Conservation (phyloP, 2,329 filamentous ascomycete species). For the Fusarium veterinarium region DNA sequence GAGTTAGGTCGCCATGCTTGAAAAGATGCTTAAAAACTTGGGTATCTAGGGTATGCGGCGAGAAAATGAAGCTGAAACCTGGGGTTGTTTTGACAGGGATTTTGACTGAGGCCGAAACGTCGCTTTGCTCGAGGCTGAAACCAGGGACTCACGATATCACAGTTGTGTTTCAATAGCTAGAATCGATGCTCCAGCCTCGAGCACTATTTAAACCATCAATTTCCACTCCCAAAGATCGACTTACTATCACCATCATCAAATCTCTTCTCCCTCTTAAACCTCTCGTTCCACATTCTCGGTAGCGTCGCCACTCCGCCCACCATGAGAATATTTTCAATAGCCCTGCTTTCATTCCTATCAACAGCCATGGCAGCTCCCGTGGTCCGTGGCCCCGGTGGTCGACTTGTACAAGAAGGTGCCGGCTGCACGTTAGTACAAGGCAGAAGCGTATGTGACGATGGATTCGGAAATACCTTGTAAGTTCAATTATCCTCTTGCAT, state of each 20-base stretch:
- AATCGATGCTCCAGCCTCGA: fast-evolving
- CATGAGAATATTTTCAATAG: neutral
- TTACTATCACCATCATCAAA: neutral
- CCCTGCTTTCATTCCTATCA: neutral
- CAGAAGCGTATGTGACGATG: slow-evolving; percentile 17
- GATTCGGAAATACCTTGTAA: slow-evolving; percentile 24
- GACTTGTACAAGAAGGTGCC: slow-evolving; percentile 3
- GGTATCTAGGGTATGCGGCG: neutral
- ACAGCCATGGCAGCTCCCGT: neutral
- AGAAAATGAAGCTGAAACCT: neutral
- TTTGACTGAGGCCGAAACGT: neutral
- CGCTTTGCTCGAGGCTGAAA: neutral
- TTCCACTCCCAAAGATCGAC: fast-evolving
- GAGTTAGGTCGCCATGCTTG: fast-evolving
- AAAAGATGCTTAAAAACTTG: fast-evolving
- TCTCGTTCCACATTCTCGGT: fast-evolving
- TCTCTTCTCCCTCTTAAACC: neutral
- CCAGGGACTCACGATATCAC: neutral
- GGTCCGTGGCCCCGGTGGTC: slow-evolving; percentile 9
- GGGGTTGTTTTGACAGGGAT: neutral
- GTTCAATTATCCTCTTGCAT: neutral
- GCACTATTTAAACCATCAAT: fast-evolving
- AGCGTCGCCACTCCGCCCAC: neutral
- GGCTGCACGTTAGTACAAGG: slow-evolving; percentile 6
- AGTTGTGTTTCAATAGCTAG: neutral